These are phyloP conservation scores for Mycena alexandri DNA, from an alignment of 768 basidiomycete species.

Conservation along the genomic window DNA sequence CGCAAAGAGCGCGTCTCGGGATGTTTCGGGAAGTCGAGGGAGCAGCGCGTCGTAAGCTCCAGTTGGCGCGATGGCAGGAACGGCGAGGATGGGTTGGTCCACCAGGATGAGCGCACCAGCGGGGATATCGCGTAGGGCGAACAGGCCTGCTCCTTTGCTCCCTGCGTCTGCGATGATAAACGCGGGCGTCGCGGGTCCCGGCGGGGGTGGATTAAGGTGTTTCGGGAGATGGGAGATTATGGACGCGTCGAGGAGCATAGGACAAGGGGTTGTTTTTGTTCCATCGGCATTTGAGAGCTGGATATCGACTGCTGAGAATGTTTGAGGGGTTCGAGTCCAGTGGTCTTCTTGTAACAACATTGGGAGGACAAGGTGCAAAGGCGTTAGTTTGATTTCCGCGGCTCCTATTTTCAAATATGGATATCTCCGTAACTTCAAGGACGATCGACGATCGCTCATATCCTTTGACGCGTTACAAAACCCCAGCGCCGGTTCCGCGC, in stretches of 20 bases:
- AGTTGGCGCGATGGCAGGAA: constrained; percentile 47
- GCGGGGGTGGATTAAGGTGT: constrained; percentile 1
- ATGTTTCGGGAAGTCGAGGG: constrained; percentile 38
- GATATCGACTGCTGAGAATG: no score
- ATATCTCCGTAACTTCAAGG: no score
- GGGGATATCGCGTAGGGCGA: constrained; percentile 40
- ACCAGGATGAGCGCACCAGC: constrained; percentile 42
- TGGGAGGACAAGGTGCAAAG: no score
- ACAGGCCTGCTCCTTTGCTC: constrained; percentile 46
- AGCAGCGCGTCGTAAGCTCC: constrained; percentile 51
- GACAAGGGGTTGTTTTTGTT: no score
- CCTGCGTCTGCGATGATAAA: constrained; percentile 33
- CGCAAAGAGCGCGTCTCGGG: constrained; percentile 45
- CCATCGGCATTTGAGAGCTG: no score
- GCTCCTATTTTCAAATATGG: no score
- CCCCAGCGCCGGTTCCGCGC: constrained; percentile 75
- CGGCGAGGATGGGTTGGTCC: constrained; percentile 57
- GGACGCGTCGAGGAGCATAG: constrained; percentile 30
- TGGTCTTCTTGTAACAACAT: no score
- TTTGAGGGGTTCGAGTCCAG: no score
- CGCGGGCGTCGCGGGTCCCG: constrained; percentile 1
- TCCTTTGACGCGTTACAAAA: constrained; percentile 43
- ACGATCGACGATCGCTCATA: no score
- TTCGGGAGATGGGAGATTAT: constrained; percentile 29
- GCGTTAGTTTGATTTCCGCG: no score